phyloP scores from a whole-genome alignment of 2,329 filamentous ascomycete genomes.

The Domatiomyces catenatus region DNA sequence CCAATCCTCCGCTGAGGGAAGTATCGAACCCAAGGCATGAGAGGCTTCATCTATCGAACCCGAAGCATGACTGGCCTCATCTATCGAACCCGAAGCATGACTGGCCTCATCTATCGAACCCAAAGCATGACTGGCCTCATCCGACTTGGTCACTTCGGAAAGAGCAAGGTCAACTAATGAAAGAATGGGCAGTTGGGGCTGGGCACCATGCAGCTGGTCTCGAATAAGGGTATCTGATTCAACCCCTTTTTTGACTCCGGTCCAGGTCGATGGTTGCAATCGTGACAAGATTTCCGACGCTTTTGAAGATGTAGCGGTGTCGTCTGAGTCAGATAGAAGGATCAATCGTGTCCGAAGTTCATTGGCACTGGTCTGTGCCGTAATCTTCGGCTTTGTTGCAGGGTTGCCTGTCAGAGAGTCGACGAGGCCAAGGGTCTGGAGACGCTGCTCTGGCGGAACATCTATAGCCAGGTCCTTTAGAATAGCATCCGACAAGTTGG shows the following conservation, averaged over 20 bases:
- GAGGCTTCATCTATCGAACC: background rate
- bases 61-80: background rate
- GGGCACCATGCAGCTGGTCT: constrained; percentile 13
- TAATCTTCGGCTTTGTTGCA: background rate
- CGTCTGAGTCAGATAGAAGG: constrained; percentile 10
- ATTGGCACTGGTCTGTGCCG: background rate
- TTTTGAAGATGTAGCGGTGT: constrained; percentile 5
- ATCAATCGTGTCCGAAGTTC: constrained; percentile 5
- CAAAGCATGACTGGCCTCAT: background rate
- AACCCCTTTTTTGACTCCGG: background rate
- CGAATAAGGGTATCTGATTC: constrained; percentile 5
- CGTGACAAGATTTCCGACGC: constrained; percentile 5
- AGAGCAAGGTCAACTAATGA: constrained; percentile 35
- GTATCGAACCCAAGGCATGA: constrained; percentile 6
- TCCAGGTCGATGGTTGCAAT: background rate
- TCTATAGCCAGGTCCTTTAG: background rate
- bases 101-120: background rate
- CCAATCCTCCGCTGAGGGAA: constrained; percentile 55
- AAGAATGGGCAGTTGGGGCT: constrained; percentile 11
- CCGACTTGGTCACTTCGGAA: background rate
- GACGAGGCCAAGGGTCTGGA: background rate
- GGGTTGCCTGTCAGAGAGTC: background rate
- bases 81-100: background rate
- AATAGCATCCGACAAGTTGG: background rate
- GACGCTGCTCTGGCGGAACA: background rate